Percentiles rank a stretch among this genome's conserved stretches.
Evolutionary conservation across 2,329 filamentous ascomycete genomes (phyloP).

Genomic region (Exophiala xenobiotica): DNA sequence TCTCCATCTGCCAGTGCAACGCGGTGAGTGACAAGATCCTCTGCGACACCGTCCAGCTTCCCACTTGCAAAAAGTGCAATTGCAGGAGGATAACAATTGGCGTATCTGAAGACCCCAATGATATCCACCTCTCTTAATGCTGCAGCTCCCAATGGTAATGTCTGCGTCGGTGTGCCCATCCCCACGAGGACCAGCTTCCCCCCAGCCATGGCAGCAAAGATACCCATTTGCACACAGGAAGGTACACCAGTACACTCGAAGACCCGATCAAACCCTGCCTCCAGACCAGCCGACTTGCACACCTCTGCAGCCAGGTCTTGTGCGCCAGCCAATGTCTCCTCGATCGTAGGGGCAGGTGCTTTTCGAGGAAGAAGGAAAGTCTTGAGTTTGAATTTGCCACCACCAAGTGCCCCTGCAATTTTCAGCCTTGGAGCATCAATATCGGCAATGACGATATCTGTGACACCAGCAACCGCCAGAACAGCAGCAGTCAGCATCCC

Average conservation of each 20-base stretch:
- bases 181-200: constrained; percentile 56
- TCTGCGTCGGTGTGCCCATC: constrained; percentile 57
- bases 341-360: constrained; percentile 20
- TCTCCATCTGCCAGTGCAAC: constrained; percentile 49
- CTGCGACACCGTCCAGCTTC: constrained; percentile 48
- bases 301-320: constrained; percentile 38
- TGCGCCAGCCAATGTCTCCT: constrained; percentile 46
- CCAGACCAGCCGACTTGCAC: constrained; percentile 31
- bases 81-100: constrained; percentile 55
- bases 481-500: constrained; percentile 60
- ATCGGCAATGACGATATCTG: constrained; percentile 59
- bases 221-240: constrained; percentile 46
- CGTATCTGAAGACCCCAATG: constrained; percentile 58
- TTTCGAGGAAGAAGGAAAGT: constrained; percentile 38
- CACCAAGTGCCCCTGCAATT: constrained; percentile 49
- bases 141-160: constrained; percentile 54
- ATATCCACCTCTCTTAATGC: constrained; percentile 57
- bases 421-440: constrained; percentile 57
- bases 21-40: constrained; percentile 55
- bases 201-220: constrained; percentile 48
- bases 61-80: constrained; percentile 54
- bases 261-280: constrained; percentile 42
- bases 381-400: constrained; percentile 38
- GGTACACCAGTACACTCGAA: constrained; percentile 50
- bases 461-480: constrained; percentile 55